Conservation (phyloP, 2,329 filamentous ascomycete species). For the Chaetoscypha palmicola region DNA sequence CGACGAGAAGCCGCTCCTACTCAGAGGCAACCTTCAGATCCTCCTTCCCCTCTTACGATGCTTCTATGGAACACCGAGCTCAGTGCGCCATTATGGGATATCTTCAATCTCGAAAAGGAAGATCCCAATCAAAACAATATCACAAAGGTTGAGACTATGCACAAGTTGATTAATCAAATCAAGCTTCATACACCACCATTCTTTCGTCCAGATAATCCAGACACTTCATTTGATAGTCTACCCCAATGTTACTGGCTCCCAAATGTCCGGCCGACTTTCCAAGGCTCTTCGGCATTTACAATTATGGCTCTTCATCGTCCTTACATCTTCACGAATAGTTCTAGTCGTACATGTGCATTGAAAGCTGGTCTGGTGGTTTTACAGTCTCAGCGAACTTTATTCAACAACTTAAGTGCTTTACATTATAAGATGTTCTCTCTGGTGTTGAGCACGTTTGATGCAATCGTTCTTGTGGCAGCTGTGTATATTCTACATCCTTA, state of each 20-base stretch:
- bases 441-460: slow-evolving; percentile 59
- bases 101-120: slow-evolving; percentile 46
- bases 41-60: slow-evolving; percentile 50
- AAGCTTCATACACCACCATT: slow-evolving; percentile 43
- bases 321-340: slow-evolving; percentile 51
- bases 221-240: slow-evolving; percentile 49
- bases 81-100: slow-evolving; percentile 43
- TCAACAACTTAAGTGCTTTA: slow-evolving; percentile 39
- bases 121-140: slow-evolving; percentile 49
- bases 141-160: slow-evolving; percentile 46
- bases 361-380: slow-evolving; percentile 50
- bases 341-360: slow-evolving; percentile 49
- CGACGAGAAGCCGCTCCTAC: slow-evolving; percentile 42
- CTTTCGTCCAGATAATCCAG: slow-evolving; percentile 49
- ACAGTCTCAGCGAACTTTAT: slow-evolving; percentile 46
- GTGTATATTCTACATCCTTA: slow-evolving; percentile 55
- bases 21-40: slow-evolving; percentile 39
- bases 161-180: slow-evolving; percentile 43
- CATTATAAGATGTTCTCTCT: slow-evolving; percentile 49
- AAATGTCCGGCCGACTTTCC: slow-evolving; percentile 41
- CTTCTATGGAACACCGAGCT: slow-evolving; percentile 45
- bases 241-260: slow-evolving; percentile 48
- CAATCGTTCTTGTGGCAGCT: slow-evolving; percentile 52
- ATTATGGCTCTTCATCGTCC: slow-evolving; percentile 55
- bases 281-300: slow-evolving; percentile 43